phyloP scores from a whole-genome alignment of 202 grass and related monocot species.

The Cymbopogon flexuosus region DNA sequence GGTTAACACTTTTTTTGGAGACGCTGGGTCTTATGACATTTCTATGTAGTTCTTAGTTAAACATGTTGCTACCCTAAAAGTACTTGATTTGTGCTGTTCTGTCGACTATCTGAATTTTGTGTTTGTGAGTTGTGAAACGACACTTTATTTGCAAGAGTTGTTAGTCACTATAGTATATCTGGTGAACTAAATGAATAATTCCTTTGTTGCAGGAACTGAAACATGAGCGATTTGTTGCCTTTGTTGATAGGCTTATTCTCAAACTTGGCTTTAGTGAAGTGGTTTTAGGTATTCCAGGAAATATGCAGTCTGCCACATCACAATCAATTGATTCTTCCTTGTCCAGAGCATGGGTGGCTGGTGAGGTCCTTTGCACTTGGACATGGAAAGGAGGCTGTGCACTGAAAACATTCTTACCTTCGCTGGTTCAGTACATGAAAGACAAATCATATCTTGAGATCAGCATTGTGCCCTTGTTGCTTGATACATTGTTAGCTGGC shows the following conservation, averaged over 20 bases:
- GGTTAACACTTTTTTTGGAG: not conserved
- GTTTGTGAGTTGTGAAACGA: not conserved
- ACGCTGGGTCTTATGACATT: not conserved
- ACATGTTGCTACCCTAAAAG: not conserved
- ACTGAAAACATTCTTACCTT: slow-evolving; percentile 60
- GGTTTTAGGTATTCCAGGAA: slow-evolving; percentile 61
- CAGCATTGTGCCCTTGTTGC: slow-evolving; percentile 41
- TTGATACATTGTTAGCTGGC: slow-evolving; percentile 61
- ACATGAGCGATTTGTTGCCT: slow-evolving; percentile 58
- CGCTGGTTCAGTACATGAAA: slow-evolving; percentile 59
- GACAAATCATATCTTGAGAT: slow-evolving; percentile 34
- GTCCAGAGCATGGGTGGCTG: slow-evolving; percentile 71
- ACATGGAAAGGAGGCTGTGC: slow-evolving; percentile 58
- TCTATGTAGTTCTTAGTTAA: not conserved
- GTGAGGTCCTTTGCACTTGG: slow-evolving; percentile 84
- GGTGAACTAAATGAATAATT: slow-evolving; percentile 15
- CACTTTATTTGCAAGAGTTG: not conserved
- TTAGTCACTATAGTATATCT: not conserved
- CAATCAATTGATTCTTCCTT: slow-evolving; percentile 33
- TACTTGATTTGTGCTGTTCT: slow-evolving; percentile 4
- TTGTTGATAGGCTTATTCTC: slow-evolving; percentile 67
- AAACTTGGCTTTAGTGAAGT: slow-evolving; percentile 67
- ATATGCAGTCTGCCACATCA: slow-evolving; percentile 21
- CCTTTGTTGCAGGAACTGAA: slow-evolving; percentile 55
- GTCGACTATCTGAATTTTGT: not conserved